Conservation (phyloP, 1,284 basidiomycete genomes). For the Cutaneotrichosporon sp. region DNA sequence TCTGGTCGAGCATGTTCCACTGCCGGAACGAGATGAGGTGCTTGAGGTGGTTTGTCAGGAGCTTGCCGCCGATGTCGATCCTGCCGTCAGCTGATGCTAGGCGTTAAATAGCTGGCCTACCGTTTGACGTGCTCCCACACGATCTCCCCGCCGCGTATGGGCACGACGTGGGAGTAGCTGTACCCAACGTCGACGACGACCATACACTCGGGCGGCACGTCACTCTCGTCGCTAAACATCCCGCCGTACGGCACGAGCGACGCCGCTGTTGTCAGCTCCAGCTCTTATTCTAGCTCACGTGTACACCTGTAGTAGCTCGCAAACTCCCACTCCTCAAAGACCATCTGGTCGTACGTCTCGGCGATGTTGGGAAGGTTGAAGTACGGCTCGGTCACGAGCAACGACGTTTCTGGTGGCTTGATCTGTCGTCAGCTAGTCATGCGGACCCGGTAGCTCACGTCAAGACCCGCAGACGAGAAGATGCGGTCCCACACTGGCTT, state of each 20-base stretch:
- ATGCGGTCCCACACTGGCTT: slow-evolving; percentile 87
- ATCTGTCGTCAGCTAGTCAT: slow-evolving; percentile 58
- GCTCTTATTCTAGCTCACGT: slow-evolving; percentile 59
- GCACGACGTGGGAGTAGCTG: slow-evolving; percentile 87
- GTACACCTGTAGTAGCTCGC: slow-evolving; percentile 75
- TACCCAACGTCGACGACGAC: slow-evolving; percentile 88
- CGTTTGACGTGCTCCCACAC: slow-evolving; percentile 78
- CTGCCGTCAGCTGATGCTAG: slow-evolving; percentile 55
- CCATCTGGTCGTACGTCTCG: slow-evolving; percentile 87
- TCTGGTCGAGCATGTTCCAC: slow-evolving; percentile 96
- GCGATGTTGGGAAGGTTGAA: slow-evolving; percentile 90
- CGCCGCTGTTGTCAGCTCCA: slow-evolving; percentile 61
- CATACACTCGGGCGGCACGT: slow-evolving; percentile 69
- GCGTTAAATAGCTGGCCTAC: slow-evolving; percentile 52
- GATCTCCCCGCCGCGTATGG: slow-evolving; percentile 73
- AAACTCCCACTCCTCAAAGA: slow-evolving; percentile 97
- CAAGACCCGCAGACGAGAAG: slow-evolving; percentile 69
- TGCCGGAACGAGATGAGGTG: slow-evolving; percentile 91
- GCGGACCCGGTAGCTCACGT: slow-evolving; percentile 65
- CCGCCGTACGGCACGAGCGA: slow-evolving; percentile 70
- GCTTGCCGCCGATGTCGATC: slow-evolving; percentile 89
- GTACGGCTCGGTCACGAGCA: slow-evolving; percentile 89
- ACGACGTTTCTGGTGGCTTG: slow-evolving; percentile 67
- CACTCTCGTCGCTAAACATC: slow-evolving; percentile 60
- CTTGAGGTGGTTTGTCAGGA: slow-evolving; percentile 92